Base-by-base conservation (phyloP, 768 basidiomycete genomes). In the Cystofilobasidium macerans region DNA sequence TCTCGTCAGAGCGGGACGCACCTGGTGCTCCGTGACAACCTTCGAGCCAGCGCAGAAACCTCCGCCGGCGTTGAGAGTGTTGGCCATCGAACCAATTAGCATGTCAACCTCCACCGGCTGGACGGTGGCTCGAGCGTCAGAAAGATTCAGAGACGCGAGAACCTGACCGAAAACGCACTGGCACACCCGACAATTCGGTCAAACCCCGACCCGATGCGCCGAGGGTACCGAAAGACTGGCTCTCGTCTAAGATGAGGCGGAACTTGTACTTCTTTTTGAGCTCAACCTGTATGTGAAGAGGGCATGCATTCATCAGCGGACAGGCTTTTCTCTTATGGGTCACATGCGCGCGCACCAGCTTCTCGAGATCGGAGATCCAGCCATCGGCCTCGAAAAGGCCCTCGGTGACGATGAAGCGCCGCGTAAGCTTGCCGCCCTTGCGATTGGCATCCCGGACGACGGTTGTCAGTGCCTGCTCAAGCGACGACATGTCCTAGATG, bases 381-480 rank as follows among this genome's bases (percentile, higher is more conserved):
- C 93, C 95, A 71, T 97, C 91, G 73, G 86, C 87, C 76, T 97
- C 91, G 72, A 95, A 98, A 53, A 99, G 86, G 45, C 95, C 95
- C 73, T 98, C 95, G 0, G 94, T 92, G 60, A 99, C 83, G 73
- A 98, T 98, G 75, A 98, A 99, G 33, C 89, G 81, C 66, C 93
- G 81, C 1, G 91, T 95, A 71, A 97, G 78, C 1, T 87, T 88
- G 1, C 80, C 80, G 54, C 84, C 82, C 62, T 88, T 85, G 78
- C 90, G 89, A 77, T 86, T 86, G 69, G 87, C 80, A 71, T 98
- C 94, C 79, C 89, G 93, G 71, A 88, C 89, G 3, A 94, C 81
- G 64, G 80, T 79, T 69, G 88, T 80, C 62, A 99, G 79, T 11
- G 92, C 87, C 22, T 89, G 85, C 77, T 97, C 94, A 36, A 99